Evolutionary conservation across 768 basidiomycete genomes (phyloP).

Genomic region (Rhizopogon sp.): DNA sequence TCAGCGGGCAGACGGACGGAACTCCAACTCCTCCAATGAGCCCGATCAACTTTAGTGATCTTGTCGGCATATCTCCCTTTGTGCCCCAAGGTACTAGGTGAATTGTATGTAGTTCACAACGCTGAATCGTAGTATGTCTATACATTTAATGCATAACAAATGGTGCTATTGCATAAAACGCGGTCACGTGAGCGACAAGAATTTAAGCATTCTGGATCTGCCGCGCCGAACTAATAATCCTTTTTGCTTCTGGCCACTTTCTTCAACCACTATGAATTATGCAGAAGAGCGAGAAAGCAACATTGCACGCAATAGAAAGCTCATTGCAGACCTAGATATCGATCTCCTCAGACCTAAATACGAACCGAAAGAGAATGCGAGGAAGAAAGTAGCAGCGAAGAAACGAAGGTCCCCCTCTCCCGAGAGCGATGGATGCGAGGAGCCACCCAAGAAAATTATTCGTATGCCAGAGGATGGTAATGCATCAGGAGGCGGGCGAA

Average conservation of each 20-base stretch:
- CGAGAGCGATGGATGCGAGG: conserved; percentile 13
- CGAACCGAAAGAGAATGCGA: conserved; percentile 41
- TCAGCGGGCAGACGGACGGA: conserved; percentile 1
- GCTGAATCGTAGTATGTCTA: background rate
- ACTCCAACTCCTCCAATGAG: conserved; percentile 1
- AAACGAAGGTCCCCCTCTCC: conserved; percentile 37
- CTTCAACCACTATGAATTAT: conserved; percentile 16
- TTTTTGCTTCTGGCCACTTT: background rate
- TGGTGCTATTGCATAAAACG: background rate
- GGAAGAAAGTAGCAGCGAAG: conserved; percentile 23
- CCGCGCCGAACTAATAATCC: no score
- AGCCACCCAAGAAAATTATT: conserved; percentile 23
- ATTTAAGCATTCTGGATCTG: background rate
- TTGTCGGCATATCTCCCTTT: background rate
- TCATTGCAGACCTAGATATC: conserved; percentile 41
- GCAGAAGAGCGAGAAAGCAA: conserved; percentile 30
- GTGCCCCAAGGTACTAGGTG: background rate
- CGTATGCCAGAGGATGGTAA: conserved; percentile 24
- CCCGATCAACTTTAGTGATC: background rate
- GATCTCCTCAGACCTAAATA: conserved; percentile 33
- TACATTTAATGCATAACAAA: background rate
- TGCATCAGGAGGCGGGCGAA: conserved; percentile 35
- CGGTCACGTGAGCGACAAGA: background rate
- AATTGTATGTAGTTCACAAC: background rate
- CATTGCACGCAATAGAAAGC: conserved; percentile 37